Evolutionary conservation across 257 asterid species (phyloP).

Genomic region (Capsicum chinense): DNA sequence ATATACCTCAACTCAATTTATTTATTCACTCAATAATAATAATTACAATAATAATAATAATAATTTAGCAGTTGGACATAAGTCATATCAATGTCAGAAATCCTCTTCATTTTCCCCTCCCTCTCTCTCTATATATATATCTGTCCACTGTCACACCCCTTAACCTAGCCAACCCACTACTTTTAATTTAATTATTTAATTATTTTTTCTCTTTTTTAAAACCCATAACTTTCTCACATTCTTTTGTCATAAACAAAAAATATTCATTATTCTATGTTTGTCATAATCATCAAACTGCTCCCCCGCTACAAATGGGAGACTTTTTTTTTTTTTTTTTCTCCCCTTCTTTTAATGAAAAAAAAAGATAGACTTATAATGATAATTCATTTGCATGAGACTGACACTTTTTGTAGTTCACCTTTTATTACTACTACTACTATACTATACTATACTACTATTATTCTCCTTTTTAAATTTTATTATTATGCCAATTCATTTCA

Average conservation of each 20-base stretch:
- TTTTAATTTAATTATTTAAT: conserved; percentile 31
- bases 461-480: not conserved
- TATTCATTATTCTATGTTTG: conserved; percentile 28
- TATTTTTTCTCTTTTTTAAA: conserved; percentile 32
- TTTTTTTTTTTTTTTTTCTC: not conserved
- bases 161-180: conserved; percentile 33
- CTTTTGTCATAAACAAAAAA: conserved; percentile 5
- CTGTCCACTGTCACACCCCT: conserved; percentile 47
- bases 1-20: no score
- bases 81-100: conserved; percentile 61
- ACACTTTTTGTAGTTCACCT: conserved; percentile 23
- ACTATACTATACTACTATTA: not conserved
- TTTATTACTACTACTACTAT: not conserved
- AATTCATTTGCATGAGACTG: conserved; percentile 26
- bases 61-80: conserved; percentile 42
- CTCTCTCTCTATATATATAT: not conserved
- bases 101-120: not conserved
- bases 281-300: conserved; percentile 59
- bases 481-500: not conserved
- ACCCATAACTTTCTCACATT: conserved; percentile 72
- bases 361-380: not conserved
- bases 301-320: conserved; percentile 63
- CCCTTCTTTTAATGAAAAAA: not conserved
- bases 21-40: no score
- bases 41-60: not conserved